Conservation (phyloP, 1,284 basidiomycete species). For the Coriolopsis trogii region DNA sequence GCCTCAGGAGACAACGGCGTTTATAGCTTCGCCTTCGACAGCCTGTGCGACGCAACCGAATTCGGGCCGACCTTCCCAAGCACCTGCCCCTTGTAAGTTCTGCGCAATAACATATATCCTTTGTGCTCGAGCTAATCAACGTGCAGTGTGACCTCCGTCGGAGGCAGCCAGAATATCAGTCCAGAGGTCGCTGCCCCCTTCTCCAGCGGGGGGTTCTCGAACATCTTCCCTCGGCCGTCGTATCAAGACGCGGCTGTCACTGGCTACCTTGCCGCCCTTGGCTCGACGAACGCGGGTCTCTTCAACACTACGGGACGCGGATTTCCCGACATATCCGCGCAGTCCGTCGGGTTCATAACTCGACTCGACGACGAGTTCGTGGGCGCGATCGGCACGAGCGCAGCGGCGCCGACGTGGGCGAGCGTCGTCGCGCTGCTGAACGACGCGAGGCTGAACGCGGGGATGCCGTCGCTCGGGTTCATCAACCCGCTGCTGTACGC, state of each 20-base stretch:
- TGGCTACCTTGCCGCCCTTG: conserved; percentile 27
- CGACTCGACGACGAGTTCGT: conserved; percentile 47
- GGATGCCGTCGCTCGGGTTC: conserved; percentile 54
- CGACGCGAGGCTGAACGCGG: conserved; percentile 51
- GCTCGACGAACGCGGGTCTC: conserved; percentile 25
- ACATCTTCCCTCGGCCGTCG: conserved; percentile 40
- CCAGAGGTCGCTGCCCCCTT: conserved; percentile 50
- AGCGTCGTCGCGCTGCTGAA: conserved; percentile 63
- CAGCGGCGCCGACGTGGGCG: conserved; percentile 43
- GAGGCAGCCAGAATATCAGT: conserved; percentile 44
- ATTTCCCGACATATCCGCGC: conserved; percentile 27
- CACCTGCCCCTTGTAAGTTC: conserved; percentile 45
- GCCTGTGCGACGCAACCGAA: conserved; percentile 25
- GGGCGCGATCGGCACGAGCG: conserved; percentile 36
- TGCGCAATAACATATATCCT: background rate
- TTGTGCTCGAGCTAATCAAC: background rate
- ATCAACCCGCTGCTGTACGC: conserved; percentile 51
- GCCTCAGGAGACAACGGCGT: conserved; percentile 64
- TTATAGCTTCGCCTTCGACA: conserved; percentile 55
- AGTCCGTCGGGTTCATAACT: conserved; percentile 19
- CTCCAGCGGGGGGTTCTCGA: conserved; percentile 49
- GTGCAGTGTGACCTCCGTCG: conserved; percentile 58
- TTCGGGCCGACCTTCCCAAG: conserved; percentile 74
- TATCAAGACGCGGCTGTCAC: conserved; percentile 40
- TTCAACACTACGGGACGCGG: conserved; percentile 27